phyloP scores from a whole-genome alignment of 768 basidiomycete species.

The Podaxis sp. region DNA sequence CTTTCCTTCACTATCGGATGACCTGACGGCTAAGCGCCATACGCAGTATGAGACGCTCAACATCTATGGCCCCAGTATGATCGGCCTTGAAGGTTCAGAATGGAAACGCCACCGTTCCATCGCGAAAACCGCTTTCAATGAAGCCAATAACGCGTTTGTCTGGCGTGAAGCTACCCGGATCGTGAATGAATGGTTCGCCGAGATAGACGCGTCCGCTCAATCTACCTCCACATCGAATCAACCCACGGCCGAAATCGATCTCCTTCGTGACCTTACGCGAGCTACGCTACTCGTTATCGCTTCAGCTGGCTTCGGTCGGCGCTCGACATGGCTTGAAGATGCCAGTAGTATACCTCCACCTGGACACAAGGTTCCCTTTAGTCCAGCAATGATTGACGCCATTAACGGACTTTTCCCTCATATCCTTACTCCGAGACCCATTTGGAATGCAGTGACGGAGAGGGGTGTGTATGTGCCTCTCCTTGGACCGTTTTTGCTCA shows the following conservation, averaged over 20 bases:
- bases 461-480: conserved; percentile 31
- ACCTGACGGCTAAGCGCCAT: not conserved
- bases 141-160: conserved; percentile 49
- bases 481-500: conserved; percentile 30
- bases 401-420: conserved; percentile 28
- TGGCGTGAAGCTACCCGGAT: conserved; percentile 45
- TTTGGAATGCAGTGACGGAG: conserved; percentile 29
- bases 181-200: conserved; percentile 41
- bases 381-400: conserved; percentile 30
- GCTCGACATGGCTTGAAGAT: conserved; percentile 33
- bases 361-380: conserved; percentile 36
- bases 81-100: conserved; percentile 41
- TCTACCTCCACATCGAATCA: not conserved
- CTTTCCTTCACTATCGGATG: not conserved
- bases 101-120: conserved; percentile 49
- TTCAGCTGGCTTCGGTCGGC: conserved; percentile 42
- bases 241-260: conserved; percentile 20
- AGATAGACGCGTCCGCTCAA: conserved; percentile 27
- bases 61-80: conserved; percentile 46
- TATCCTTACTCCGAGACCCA: conserved; percentile 32
- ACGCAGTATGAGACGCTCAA: conserved; percentile 40
- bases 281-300: conserved; percentile 38
- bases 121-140: conserved; percentile 50
- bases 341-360: conserved; percentile 23
- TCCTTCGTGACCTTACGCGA: conserved; percentile 28